phyloP scores from a whole-genome alignment of 2,329 filamentous ascomycete genomes.

The Thelonectria discophora region DNA sequence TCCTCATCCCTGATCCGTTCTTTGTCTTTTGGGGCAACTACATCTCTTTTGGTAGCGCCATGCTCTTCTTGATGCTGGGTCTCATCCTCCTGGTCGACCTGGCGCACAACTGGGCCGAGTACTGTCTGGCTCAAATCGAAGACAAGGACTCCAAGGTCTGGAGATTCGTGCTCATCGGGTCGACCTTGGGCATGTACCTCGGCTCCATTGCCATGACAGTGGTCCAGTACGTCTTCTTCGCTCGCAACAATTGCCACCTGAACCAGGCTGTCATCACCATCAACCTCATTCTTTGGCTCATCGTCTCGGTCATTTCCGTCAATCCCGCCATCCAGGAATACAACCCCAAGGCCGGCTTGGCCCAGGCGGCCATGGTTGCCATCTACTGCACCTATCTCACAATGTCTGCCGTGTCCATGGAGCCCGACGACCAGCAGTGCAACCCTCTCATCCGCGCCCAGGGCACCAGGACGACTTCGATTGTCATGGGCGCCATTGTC shows the following conservation, averaged over 20 bases:
- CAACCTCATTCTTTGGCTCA: conserved; percentile 85
- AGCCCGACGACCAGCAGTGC: conserved; percentile 91
- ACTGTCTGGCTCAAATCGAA: conserved; percentile 93
- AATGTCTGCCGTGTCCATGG: conserved; percentile 98
- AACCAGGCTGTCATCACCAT: conserved; percentile 96
- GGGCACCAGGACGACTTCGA: conserved; percentile 87
- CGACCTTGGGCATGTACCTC: conserved; percentile 92
- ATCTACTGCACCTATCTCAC: conserved; percentile 99
- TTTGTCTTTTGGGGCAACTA: conserved; percentile 98
- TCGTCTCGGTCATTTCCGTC: conserved; percentile 84
- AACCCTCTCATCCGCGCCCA: conserved; percentile 89
- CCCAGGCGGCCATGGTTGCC: conserved; percentile 97
- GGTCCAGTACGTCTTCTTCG: conserved; percentile 97
- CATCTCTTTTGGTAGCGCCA: conserved; percentile 85
- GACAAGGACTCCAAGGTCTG: conserved; percentile 84
- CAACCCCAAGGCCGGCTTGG: conserved; percentile 92
- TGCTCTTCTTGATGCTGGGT: conserved; percentile 92
- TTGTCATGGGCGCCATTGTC: conserved; percentile 91
- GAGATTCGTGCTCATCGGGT: conserved; percentile 88
- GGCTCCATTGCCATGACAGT: conserved; percentile 93
- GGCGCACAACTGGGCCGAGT: conserved; percentile 96
- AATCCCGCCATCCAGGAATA: conserved; percentile 90
- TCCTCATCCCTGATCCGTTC: conserved; percentile 94
- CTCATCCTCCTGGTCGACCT: conserved; percentile 93
- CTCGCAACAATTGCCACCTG: conserved; percentile 82